Base-by-base conservation (phyloP, 306 rosid species). In the Rubus idaeus region DNA sequence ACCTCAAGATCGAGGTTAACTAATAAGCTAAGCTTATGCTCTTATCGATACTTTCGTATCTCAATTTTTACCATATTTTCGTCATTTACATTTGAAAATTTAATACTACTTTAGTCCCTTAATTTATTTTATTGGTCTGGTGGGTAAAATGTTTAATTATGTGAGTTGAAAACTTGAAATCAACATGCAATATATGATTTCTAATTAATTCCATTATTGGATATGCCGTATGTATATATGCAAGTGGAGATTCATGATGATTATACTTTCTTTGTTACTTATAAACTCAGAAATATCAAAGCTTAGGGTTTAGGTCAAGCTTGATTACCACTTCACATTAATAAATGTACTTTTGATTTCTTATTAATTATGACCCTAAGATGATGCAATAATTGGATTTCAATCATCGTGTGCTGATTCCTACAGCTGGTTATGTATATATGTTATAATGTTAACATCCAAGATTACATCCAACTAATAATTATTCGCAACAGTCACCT, bases 351-450 rank as follows among this genome's bases (percentile, higher is more conserved):
- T 1, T 53, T 17, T 53, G 18, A 53, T 51, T 51, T 51, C 56
- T 51, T 51, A 51, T 17, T 51, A 4, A 53, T 17, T 46, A 51
- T 13, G 56, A 51, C n/a, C n/a, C 56, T 16, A 51, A 51, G 56
- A 51, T 51, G 62, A n/a, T 56, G 62, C n/a, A 55, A 39, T 72
- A 53, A 53, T 30, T 20, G 51, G 13, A 39, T 40, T n/a, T 20
- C 50, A 52, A 72, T 72, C 50, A 71, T 39, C 40, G 65, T 20
- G 7, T 44, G 39, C 35, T 45, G 8, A 53, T 53, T 71, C 39
- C 75, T 18, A 71, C 64, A 37, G 49, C 64, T 52, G 75, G 17
- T 70, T 70, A 8, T 53, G 64, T 8, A 5, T 52, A 49, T 40
- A 17, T 5, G n/a, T 42, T 42, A 4, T 4, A 8, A 9, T n/a